These are phyloP conservation scores for Podospora australis DNA, from an alignment of 495 filamentous ascomycete species.

Conservation along the genomic window DNA sequence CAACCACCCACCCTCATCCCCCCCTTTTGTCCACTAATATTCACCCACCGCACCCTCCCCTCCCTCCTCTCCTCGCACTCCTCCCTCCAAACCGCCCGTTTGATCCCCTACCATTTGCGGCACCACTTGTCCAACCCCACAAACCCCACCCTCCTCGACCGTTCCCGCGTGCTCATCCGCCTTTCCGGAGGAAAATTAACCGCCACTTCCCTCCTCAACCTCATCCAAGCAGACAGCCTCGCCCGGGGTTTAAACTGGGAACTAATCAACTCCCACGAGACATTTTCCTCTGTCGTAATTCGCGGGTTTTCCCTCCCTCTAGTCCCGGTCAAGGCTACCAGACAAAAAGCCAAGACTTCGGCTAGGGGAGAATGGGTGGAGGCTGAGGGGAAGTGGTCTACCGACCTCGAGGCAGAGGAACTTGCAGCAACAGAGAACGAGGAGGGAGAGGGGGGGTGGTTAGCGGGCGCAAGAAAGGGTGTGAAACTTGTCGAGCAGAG, in stretches of 20 bases:
- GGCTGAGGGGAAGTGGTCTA: neutral
- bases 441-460: neutral
- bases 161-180: neutral
- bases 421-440: neutral
- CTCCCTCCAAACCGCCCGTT: too few species aligned
- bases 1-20: neutral
- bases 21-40: neutral
- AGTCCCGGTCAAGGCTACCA: neutral
- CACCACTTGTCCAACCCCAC: neutral
- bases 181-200: neutral
- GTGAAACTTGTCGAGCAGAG: neutral
- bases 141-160: neutral
- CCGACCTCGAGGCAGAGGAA: too few species aligned
- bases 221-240: neutral
- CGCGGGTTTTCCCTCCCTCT: neutral
- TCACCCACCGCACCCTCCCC: neutral
- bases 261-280: too few species aligned
- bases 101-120: too few species aligned
- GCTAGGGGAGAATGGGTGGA: neutral
- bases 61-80: too few species aligned
- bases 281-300: neutral
- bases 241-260: neutral
- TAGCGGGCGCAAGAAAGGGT: neutral
- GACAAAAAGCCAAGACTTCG: neutral
- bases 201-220: neutral